These are phyloP conservation scores for Leishmania braziliensis DNA, from an alignment of 208 protist genomes.

Conservation along the genomic window DNA sequence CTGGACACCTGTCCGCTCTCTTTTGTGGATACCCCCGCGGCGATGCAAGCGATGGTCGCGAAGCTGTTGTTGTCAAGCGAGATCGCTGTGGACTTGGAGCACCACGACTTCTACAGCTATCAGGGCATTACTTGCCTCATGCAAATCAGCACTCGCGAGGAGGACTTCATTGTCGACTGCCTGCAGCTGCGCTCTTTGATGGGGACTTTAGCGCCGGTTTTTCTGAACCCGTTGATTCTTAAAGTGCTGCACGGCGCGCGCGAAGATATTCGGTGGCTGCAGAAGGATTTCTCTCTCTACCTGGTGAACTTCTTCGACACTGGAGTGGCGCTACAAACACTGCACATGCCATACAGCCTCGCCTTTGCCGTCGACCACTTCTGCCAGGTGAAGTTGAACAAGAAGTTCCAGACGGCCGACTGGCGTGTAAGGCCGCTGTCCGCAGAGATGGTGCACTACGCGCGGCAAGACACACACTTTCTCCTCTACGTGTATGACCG, in stretches of 20 bases:
- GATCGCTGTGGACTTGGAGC: conserved; percentile 96
- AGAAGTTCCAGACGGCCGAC: conserved; percentile 98
- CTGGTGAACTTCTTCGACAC: conserved; percentile 99
- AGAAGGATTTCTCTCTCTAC: conserved; percentile 98
- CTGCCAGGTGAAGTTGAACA: conserved; percentile 95
- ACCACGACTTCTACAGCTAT: conserved; percentile 95
- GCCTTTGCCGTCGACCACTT: conserved; percentile 95
- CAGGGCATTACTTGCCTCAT: conserved; percentile 98
- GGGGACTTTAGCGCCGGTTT: conserved; percentile 84
- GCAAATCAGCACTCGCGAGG: conserved; percentile 96
- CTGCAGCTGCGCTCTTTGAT: conserved; percentile 92
- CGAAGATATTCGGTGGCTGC: conserved; percentile 97
- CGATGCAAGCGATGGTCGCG: conserved; percentile 50
- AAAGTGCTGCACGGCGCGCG: conserved; percentile 98
- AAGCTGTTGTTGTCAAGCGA: conserved; percentile 60
- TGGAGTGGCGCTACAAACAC: conserved; percentile 93
- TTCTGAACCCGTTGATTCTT: conserved; percentile 93
- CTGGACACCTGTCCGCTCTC: conserved; percentile 58
- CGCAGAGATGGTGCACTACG: conserved; percentile 97
- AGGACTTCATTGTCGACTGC: conserved; percentile 98
- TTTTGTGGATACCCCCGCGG: conserved; percentile 73
- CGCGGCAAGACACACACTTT: conserved; percentile 98
- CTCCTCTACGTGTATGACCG: conserved; percentile 97
- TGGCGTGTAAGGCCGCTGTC: conserved; percentile 98
- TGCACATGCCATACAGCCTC: conserved; percentile 92